Base-by-base conservation (phyloP, 169 alveolate genomes). In the Eimeria falciformis region DNA sequence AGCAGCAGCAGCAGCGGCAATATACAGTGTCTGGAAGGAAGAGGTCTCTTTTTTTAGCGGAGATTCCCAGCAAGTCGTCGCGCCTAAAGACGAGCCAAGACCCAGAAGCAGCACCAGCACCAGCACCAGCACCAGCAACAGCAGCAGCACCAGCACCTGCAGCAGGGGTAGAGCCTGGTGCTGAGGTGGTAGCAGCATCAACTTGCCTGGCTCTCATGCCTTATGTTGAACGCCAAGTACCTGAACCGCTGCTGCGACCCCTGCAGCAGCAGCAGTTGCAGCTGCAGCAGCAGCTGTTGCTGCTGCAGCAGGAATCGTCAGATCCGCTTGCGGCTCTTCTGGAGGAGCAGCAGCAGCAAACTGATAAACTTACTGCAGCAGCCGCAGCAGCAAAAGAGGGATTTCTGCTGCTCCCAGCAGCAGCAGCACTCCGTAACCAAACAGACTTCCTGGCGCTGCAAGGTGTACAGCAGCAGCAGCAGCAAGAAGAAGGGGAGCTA, bases 181-280 rank as follows among this genome's bases (percentile, higher is more conserved):
- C 88, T n/a, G 71, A 68, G 1, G 71, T 71, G 56, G 33, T 21
- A 27, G 27, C 88, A 46, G 50, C 88, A 27, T 47, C 88, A 3
- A 27, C 88, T 21, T 78, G 88, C 37, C 50, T 78, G 14, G 88
- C 88, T 3, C 88, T 78, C 27, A 71, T 78, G 50, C 88, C 88
- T 9, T 78, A 78, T 23, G 88, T 46, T 5, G 37, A 47, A 71
- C 46, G 53, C 73, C 71, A 56, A 2, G 3, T 21, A n/a, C 37
- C 9, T 25, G 71, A 46, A 17, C 55, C 29, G 47, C 71, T 78
- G 53, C 53, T 47, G 88, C 88, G 45, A 71, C 88, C 69, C 50
- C 88, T 50, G 47, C 88, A 47, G 88, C 88, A 47, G 84, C 84
- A 73, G 88, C 88, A 78, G 50, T 7, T 11, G 7, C 78, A 23